Evolutionary conservation across 2,329 filamentous ascomycete species (phyloP).

Genomic region (Emergomyces pasteurianus): DNA sequence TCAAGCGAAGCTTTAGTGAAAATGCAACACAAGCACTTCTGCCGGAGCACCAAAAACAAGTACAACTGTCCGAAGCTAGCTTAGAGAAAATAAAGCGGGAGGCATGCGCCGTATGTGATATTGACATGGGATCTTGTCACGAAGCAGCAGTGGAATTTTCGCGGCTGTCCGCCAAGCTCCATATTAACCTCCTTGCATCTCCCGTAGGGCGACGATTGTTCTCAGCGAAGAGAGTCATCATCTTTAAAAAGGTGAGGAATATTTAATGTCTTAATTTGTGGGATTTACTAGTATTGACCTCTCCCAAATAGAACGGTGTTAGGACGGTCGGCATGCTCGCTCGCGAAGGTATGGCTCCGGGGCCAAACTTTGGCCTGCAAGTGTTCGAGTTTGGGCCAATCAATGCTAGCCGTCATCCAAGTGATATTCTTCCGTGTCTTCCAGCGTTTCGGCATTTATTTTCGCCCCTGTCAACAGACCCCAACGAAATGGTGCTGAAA

Average conservation of each 20-base stretch:
- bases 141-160: conserved; percentile 69
- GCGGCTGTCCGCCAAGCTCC: conserved; percentile 66
- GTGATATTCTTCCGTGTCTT: conserved; percentile 78
- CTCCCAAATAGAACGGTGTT: conserved; percentile 52
- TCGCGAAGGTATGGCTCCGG: conserved; percentile 58
- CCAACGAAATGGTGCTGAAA: conserved; percentile 56
- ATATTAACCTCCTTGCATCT: conserved; percentile 64
- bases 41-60: conserved; percentile 89
- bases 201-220: conserved; percentile 74
- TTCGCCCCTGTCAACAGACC: conserved; percentile 52
- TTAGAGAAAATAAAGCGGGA: conserved; percentile 82
- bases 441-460: conserved; percentile 57
- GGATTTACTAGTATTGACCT: neutral
- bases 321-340: conserved; percentile 72
- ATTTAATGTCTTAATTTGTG: conserved; percentile 11
- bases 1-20: conserved; percentile 97
- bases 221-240: conserved; percentile 59
- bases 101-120: conserved; percentile 68
- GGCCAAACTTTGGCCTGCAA: conserved; percentile 57
- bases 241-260: conserved; percentile 55
- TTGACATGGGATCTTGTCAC: conserved; percentile 68
- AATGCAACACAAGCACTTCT: conserved; percentile 90
- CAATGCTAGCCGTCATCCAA: conserved; percentile 58
- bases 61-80: conserved; percentile 84
- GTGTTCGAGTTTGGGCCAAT: conserved; percentile 65